A percentile compares a stretch with the other conserved stretches of the same genome.
Conservation (phyloP, 176 grass and related monocot genomes). For the Rhynchospora breviuscula region DNA sequence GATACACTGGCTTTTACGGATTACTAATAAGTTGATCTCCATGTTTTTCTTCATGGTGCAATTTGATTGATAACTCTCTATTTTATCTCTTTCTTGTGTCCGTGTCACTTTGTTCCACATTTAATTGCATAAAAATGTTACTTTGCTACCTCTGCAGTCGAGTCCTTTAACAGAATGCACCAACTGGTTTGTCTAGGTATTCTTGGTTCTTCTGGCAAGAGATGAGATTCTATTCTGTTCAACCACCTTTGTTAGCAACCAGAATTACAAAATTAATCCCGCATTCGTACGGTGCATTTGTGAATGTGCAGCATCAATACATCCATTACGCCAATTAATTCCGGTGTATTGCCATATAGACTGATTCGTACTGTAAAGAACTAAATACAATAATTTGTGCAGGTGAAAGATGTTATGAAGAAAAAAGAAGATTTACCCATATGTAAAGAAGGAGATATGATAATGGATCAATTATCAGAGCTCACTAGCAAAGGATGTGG, state of each 20-base stretch:
- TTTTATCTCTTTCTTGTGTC: neutral
- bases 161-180: neutral
- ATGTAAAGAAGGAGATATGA: conserved; percentile 92
- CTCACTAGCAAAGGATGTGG: conserved; percentile 88
- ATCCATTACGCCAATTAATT: neutral
- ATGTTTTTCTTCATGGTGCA: neutral
- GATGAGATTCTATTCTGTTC: neutral
- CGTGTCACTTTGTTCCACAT: neutral
- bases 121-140: neutral
- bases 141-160: neutral
- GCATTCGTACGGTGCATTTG: neutral
- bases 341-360: neutral
- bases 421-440: conserved; percentile 82
- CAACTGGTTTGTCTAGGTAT: neutral
- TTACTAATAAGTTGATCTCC: neutral
- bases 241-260: neutral
- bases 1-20: neutral
- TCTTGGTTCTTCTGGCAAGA: conserved; percentile 3
- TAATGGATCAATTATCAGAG: conserved; percentile 93
- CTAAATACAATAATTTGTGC: conserved; percentile 5
- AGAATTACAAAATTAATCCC: neutral
- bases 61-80: neutral
- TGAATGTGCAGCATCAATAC: neutral
- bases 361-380: neutral
- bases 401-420: conserved; percentile 99